Base-by-base conservation (phyloP, 1,284 basidiomycete species). In the Ustilago hordei region DNA sequence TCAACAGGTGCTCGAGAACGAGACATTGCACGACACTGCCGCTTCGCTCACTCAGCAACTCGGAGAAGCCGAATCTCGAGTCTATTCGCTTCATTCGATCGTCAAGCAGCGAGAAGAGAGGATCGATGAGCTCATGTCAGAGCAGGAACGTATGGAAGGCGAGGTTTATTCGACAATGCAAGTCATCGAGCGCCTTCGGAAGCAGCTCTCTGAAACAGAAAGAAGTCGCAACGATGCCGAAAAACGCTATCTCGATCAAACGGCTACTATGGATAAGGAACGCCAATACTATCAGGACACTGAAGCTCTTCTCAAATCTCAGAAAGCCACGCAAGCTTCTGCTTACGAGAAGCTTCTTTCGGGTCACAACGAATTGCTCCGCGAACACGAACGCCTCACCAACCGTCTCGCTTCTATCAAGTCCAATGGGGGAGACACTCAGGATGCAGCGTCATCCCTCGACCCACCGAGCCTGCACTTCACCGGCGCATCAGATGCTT, bases 191-290 rank as follows among this genome's bases (percentile, higher is more conserved):
- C 69, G 80, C 12, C 74, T 83, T 6, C 69, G 78, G 19, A 75
- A 79, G 48, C 75, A 79, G 58, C 65, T 81, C 12, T 52, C 74
- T 32, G 81, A 83, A 36, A 69, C 63, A 31, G 82, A 82, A 43
- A 65, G 60, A 17, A 58, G 70, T 38, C 70, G 69, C 41, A 62
- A 55, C 54, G 79, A 81, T 50, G 69, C 81, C 28, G 81, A 83
- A 38, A 77, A 77, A 17, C 65, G 77, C 19, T 79, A 79, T 54
- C 54, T 59, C 31, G 81, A 83, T 52, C 77, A 80, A 56, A 80
- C 63, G 6, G 69, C 76, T 19, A 81, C 80, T 47, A 64, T 74
- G 64, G 81, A 83, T 59, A 83, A 82, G 64, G 81, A 83, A 57
- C 63, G 81, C 3, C 77, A 83, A 57, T 82, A 80, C 66, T 82